Base-by-base conservation (phyloP, 805 yeast species). In the Candida sonorensis region DNA sequence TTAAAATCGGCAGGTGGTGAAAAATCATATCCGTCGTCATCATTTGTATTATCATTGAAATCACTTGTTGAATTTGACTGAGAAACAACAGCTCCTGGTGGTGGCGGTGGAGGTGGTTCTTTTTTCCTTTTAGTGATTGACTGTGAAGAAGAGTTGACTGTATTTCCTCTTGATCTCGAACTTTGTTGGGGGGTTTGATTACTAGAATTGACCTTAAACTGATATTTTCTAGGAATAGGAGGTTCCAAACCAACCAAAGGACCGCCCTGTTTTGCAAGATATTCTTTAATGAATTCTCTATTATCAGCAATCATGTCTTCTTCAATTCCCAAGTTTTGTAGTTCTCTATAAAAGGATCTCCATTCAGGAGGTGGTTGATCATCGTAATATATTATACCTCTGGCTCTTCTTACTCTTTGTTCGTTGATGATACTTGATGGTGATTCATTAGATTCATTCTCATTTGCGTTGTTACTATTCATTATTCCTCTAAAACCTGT, bases 281-380 rank as follows among this genome's bases (percentile, higher is more conserved):
- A 85, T 33, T 77, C 79, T 53, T 82, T 85, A 50, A 85, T 82
- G 53, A 84, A 83, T 38, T 81, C 83, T 37, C 87, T 66, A 51
- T 85, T 83, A 33, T 82, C 90, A 0, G 88, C 92, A 53, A 85
- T 84, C 88, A 82, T 80, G 44, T 84, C 94, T 48, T 85, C 94
- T 1, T 84, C 57, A 36, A 85, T 85, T 1, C 95, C 95, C 33
- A 81, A 80, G 13, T 71, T 66, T 25, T 79, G 90, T 33, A 85
- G 64, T 48, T 81, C 87, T 7, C 70, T 60, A 42, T 85, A 83
- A 35, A 85, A 65, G 2, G 78, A 64, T 30, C 88, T 59, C 95
- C 94, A 85, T 52, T 84, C 94, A 5, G 79, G 77, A 2, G 94
- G 94, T 0, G 94, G 94, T 36, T 69, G 68, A 42, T 68, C 85